Base-by-base conservation (phyloP, 2,329 filamentous ascomycete genomes). In the Myotisia sp. region DNA sequence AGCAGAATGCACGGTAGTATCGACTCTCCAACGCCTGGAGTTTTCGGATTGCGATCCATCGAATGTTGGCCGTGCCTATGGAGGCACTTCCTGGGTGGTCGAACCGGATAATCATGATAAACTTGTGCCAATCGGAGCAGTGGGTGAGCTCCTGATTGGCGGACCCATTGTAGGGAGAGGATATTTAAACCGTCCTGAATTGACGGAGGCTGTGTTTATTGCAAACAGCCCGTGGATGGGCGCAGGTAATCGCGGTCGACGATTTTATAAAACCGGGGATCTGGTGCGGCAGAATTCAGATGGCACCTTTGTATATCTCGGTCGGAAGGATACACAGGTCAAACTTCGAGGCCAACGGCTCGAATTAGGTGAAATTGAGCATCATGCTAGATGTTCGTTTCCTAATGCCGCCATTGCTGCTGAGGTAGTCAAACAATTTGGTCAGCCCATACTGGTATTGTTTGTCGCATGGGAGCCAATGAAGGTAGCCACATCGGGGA, bases 181-280 rank as follows among this genome's bases (percentile, higher is more conserved):
- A 3, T 63, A 63, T 39, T 40, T 60, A 1, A 47, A 53, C 19
- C 43, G 52, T 16, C 44, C 46, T 12, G 42, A 46, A 3, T 47
- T 49, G 29, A 62, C 53, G 27, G 36, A 26, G 21, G 12, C 37
- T 32, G 18, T 39, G 14, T 36, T 59, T 47, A 33, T 48, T 44
- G 3, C 36, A 5, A 37, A 37, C 21, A 44, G 44, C 6, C 17
- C 24, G 8, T 40, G 36, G 31, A n/a, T n/a, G n/a, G n/a, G 23
- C 6, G 66, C 3, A 59, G 41, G 47, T 14, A 37, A 47, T 37
- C 48, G 8, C 20, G 14, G n/a, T 16, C 20, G 24, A 10, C 44
- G 49, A 5, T 34, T 51, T 4, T 58, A 56, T 40, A 51, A 48
- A 33, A 57, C 54, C 2, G 55, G 55, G 6, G 55, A 59, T 38